These are phyloP conservation scores for Prunus mira DNA, from an alignment of 306 rosid species.

Conservation along the genomic window DNA sequence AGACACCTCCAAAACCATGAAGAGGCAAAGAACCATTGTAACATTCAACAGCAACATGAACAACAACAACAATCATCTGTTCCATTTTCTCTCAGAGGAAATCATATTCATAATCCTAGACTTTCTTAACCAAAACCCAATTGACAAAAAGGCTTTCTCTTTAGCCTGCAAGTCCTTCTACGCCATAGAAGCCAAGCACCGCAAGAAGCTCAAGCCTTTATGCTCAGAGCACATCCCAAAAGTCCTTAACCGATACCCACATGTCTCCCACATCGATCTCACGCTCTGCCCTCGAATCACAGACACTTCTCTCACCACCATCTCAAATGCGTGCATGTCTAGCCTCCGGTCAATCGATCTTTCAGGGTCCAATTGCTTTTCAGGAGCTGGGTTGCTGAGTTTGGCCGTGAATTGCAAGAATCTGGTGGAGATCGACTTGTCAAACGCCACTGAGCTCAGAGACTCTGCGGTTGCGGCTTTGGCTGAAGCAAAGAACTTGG, in stretches of 20 bases:
- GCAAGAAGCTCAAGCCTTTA: slow-evolving; percentile 56
- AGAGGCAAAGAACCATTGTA: slow-evolving; percentile 36
- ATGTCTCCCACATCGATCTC: slow-evolving; percentile 47
- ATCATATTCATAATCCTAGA: slow-evolving; percentile 66
- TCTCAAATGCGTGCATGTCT: slow-evolving; percentile 41
- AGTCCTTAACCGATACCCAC: slow-evolving; percentile 46
- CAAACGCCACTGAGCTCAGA: slow-evolving; percentile 71
- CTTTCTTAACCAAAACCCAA: slow-evolving; percentile 39
- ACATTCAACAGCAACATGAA: not conserved
- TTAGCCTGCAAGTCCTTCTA: slow-evolving; percentile 50
- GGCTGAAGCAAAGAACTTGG: slow-evolving; percentile 71
- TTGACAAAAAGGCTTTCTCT: slow-evolving; percentile 65
- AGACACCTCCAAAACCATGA: slow-evolving; percentile 25
- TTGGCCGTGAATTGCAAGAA: slow-evolving; percentile 42
- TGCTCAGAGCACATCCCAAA: slow-evolving; percentile 60
- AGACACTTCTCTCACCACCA: slow-evolving; percentile 31
- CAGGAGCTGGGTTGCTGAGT: slow-evolving; percentile 49
- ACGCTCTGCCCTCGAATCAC: slow-evolving; percentile 66
- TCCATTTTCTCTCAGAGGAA: slow-evolving; percentile 70
- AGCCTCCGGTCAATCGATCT: slow-evolving; percentile 61
- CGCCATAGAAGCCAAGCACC: slow-evolving; percentile 66
- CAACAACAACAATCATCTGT: slow-evolving; percentile 25
- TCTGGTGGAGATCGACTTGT: slow-evolving; percentile 71
- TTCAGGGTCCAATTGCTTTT: slow-evolving; percentile 64
- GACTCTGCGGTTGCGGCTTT: slow-evolving; percentile 63